phyloP scores from a whole-genome alignment of 177 flowering plant species.

The Vitis hybrid region DNA sequence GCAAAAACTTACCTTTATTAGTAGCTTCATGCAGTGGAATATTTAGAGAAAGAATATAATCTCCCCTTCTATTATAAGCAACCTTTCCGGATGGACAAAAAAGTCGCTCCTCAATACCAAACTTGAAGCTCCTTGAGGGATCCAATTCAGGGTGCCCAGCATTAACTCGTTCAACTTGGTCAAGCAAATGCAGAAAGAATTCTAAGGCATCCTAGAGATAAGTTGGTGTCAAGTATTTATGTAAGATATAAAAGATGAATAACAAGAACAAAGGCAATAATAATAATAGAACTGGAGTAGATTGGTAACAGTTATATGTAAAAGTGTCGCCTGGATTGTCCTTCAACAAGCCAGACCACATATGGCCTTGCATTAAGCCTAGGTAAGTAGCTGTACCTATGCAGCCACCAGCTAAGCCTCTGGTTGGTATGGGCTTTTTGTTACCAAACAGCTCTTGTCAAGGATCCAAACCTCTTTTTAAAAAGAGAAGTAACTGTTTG shows the following conservation, averaged over 20 bases:
- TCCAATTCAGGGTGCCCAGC: constrained; percentile 60
- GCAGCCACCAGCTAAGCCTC: not conserved
- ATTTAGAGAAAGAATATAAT: constrained; percentile 79
- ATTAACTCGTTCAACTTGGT: constrained; percentile 85
- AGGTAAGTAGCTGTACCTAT: not conserved
- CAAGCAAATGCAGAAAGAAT: constrained; percentile 90
- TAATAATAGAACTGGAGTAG: not conserved
- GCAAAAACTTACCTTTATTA: constrained; percentile 64
- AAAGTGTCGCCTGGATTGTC: not conserved
- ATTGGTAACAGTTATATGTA: not conserved
- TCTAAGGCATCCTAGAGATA: constrained; percentile 82
- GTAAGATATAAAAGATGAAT: constrained; percentile 2
- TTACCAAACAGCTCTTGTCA: too few species aligned
- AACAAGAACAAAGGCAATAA: not conserved
- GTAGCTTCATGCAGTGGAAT: constrained; percentile 87
- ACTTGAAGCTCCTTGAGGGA: constrained; percentile 89
- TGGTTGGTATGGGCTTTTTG: too few species aligned
- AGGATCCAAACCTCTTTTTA: too few species aligned
- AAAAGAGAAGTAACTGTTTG: too few species aligned
- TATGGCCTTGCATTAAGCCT: not conserved
- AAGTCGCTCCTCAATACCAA: constrained; percentile 91
- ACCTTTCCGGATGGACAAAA: constrained; percentile 91
- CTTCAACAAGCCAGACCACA: not conserved
- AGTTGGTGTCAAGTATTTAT: constrained; percentile 9
- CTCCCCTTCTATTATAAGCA: constrained; percentile 83